These are phyloP conservation scores for Isoetes engelmannii DNA, from an alignment of 83 land plant genomes.

Conservation along the genomic window DNA sequence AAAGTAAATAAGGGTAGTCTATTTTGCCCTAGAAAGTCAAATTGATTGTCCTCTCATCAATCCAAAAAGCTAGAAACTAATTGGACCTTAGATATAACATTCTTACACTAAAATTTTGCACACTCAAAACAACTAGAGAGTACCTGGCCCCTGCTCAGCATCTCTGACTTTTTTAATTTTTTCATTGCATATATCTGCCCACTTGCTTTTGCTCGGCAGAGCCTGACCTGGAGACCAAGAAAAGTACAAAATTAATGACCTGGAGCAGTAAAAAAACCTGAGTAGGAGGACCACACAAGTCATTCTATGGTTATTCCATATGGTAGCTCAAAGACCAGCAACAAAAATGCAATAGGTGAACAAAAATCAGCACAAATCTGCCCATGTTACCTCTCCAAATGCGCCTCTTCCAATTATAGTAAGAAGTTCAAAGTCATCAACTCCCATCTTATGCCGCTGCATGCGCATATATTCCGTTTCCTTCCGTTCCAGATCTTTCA, in stretches of 20 bases:
- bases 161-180: slow-evolving; percentile 70
- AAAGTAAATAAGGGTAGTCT: not conserved
- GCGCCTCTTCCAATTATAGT: slow-evolving; percentile 61
- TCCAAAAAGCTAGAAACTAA: not conserved
- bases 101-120: not conserved
- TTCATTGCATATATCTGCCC: slow-evolving; percentile 78
- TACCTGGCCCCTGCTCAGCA: slow-evolving; percentile 47
- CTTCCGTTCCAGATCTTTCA: slow-evolving; percentile 47
- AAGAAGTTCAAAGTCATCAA: slow-evolving; percentile 41
- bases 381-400: slow-evolving; percentile 50
- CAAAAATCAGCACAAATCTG: not conserved
- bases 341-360: not conserved
- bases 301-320: not conserved
- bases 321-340: not conserved
- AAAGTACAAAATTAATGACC: not conserved
- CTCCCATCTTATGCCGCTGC: slow-evolving; percentile 52
- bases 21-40: not conserved
- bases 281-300: not conserved
- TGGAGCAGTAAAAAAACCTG: not conserved
- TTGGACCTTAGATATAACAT: not conserved
- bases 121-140: not conserved
- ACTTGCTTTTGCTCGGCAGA: slow-evolving; percentile 59
- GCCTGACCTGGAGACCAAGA: slow-evolving; percentile 48
- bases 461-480: slow-evolving; percentile 58
- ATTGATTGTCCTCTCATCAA: too few species aligned